A percentile compares a stretch with the other conserved stretches of the same genome.
These are phyloP conservation scores for Eleusine coracana DNA, from an alignment of 176 grass and related monocot genomes.

Conservation along the genomic window DNA sequence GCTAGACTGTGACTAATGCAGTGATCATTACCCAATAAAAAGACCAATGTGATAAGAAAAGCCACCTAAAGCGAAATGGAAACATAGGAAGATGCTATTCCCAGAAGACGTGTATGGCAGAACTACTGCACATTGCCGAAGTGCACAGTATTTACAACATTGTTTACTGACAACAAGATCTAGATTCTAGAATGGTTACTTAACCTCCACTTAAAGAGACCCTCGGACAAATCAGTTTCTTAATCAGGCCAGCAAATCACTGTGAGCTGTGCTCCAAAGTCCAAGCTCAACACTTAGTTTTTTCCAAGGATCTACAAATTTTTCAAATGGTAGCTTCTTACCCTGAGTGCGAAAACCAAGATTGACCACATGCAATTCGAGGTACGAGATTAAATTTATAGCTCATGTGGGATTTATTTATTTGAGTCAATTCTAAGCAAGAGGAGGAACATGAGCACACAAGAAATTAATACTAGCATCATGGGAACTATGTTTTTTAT, in stretches of 20 bases:
- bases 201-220: conserved; percentile 55
- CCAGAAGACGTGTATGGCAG: too few relatives aligned
- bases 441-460: conserved; percentile 7
- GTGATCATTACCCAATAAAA: neutral
- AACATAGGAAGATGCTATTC: neutral
- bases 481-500: neutral
- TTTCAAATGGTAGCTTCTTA: conserved; percentile 30
- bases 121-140: conserved; percentile 41
- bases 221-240: conserved; percentile 32
- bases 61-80: conserved; percentile 37
- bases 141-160: conserved; percentile 24
- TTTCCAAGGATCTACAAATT: conserved; percentile 32
- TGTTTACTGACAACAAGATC: conserved; percentile 64
- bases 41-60: conserved; percentile 16
- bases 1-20: neutral
- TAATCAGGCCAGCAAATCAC: conserved; percentile 31
- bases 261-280: neutral
- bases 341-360: conserved; percentile 28
- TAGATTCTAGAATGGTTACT: conserved; percentile 57
- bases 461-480: conserved; percentile 12
- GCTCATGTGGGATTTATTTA: conserved; percentile 36
- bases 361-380: conserved; percentile 20
- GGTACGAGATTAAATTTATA: conserved; percentile 25
- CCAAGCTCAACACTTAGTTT: conserved; percentile 18
- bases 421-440: conserved; percentile 32